Base-by-base conservation (phyloP, 1,284 basidiomycete genomes). In the Cryptococcus sp. region DNA sequence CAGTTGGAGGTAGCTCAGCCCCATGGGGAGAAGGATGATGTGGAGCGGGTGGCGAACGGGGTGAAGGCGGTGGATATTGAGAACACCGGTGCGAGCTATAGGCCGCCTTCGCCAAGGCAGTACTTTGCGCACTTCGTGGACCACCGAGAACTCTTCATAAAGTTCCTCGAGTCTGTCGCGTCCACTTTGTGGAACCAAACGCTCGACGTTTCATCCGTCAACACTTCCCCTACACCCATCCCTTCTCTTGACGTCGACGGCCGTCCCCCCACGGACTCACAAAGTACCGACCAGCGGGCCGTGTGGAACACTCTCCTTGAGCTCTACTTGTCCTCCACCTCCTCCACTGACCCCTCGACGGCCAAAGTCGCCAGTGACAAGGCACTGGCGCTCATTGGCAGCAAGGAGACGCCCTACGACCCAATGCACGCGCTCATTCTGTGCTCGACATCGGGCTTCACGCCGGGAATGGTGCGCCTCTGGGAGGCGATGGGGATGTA, bases 301-400 rank as follows among this genome's bases (percentile, higher is more conserved):
- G 87, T 97, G 13, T 98, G 95, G 94, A 97, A 96, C 76, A 97
- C 95, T 1, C 79, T 98, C 2, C 80, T 98, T 52, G 95, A 99
- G 77, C 82, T 98, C 16, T 98, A 98, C 72, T 83, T 98, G 24
- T 47, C 52, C 11, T 77, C 83, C 7, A 80, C 77, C 63, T 66
- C 78, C 52, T 71, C 42, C 12, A 61, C 52, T 2, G 62, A 62
- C 16, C 12, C 65, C 2, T 63, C 71, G 0, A 37, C 64, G 16
- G 63, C 61, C 4, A 69, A 70, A 16, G 47, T 55, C 18, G 55
- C 63, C 8, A 59, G 65, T 15, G 51, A 53, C 8, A 92, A 91
- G 68, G 89, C 89, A 0, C 72, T 91, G 51, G 81, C 80, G 2
- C 73, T 95, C 0, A 80, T 96, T 18, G 84, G 83, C 59, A 76